These are phyloP conservation scores for Massarina eburnea DNA, from an alignment of 2,329 filamentous ascomycete species.

Conservation along the genomic window DNA sequence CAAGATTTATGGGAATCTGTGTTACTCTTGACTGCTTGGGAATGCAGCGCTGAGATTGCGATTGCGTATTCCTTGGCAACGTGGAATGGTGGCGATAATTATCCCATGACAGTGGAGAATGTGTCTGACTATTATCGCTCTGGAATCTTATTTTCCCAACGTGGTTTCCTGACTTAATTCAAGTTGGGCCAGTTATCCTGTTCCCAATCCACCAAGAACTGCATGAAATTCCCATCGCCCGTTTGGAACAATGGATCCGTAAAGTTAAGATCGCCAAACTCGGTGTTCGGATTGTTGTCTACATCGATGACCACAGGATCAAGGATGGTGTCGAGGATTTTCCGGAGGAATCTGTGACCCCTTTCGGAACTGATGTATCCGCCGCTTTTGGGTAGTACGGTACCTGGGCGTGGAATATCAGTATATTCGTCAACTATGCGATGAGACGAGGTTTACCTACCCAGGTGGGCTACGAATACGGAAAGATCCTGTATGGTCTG, in stretches of 20 bases:
- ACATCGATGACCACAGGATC: conserved; percentile 17
- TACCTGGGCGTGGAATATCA: not conserved
- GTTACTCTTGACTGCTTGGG: too few species aligned
- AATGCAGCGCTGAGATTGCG: too few species aligned
- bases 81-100: too few species aligned
- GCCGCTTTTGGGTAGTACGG: conserved; percentile 42
- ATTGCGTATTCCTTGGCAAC: too few species aligned
- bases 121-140: too few species aligned
- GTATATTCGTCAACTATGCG: not conserved
- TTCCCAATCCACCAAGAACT: not conserved
- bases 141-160: too few species aligned
- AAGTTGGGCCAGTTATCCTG: not conserved
- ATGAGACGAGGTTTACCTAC: conserved; percentile 10
- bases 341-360: conserved; percentile 44
- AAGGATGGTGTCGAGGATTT: conserved; percentile 48
- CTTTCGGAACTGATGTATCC: conserved; percentile 47
- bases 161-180: too few species aligned
- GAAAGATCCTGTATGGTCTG: conserved; percentile 50
- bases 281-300: conserved; percentile 4
- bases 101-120: too few species aligned
- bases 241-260: conserved; percentile 29
- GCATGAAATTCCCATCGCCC: not conserved
- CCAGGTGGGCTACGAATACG: conserved; percentile 48
- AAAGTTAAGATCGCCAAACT: conserved; percentile 30
- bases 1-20: too few species aligned